These are phyloP conservation scores for Metschnikowia drakensbergensis DNA, from an alignment of 805 yeast genomes.

Conservation along the genomic window DNA sequence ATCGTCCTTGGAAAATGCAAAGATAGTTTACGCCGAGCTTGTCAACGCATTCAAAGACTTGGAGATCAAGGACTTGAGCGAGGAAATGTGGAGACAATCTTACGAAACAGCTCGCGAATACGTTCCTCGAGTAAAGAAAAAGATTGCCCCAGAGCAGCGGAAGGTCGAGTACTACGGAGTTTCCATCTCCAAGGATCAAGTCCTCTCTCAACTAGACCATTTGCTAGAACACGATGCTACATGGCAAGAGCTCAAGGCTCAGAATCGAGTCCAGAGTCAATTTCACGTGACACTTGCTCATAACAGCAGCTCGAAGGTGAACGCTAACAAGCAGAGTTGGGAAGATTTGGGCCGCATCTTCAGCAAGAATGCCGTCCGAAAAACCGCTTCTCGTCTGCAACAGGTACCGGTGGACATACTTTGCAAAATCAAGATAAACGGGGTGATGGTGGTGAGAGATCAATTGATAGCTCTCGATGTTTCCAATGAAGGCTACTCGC, in stretches of 20 bases:
- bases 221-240: slow-evolving; percentile 9
- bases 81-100: slow-evolving; percentile 41
- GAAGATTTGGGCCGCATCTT: slow-evolving; percentile 12
- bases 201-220: slow-evolving; percentile 13
- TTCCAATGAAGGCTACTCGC: slow-evolving; percentile 5
- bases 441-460: slow-evolving; percentile 46
- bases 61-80: slow-evolving; percentile 18
- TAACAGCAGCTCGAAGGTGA: slow-evolving; percentile 13
- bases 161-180: slow-evolving; percentile 15
- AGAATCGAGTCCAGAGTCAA: slow-evolving; percentile 42
- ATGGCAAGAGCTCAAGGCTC: slow-evolving; percentile 25
- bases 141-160: slow-evolving; percentile 19
- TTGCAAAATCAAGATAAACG: slow-evolving; percentile 41
- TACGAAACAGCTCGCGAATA: slow-evolving; percentile 51
- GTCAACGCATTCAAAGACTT: slow-evolving; percentile 8
- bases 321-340: slow-evolving; percentile 4
- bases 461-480: slow-evolving; percentile 49
- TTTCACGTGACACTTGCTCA: slow-evolving; percentile 74
- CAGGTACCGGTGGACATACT: slow-evolving; percentile 13
- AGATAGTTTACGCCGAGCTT: slow-evolving; percentile 31
- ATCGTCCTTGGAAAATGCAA: slow-evolving; percentile 41
- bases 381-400: slow-evolving; percentile 25
- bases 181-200: not conserved
- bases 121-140: slow-evolving; percentile 47
- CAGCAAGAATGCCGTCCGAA: slow-evolving; percentile 17